These are phyloP conservation scores for Przewalskia tangutica DNA, from an alignment of 257 asterid genomes.

Conservation along the genomic window DNA sequence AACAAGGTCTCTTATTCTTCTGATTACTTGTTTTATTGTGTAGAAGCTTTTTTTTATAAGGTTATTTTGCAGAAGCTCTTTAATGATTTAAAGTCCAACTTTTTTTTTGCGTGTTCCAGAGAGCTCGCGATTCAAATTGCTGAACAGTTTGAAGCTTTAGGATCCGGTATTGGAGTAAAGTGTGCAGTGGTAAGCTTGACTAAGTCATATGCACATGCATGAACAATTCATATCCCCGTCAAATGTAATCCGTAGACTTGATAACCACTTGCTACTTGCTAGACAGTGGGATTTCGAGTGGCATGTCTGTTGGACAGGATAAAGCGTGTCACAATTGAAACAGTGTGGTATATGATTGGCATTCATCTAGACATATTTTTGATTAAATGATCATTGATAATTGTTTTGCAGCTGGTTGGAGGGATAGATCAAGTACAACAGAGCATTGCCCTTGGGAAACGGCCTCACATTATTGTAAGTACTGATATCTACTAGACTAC, in stretches of 20 bases:
- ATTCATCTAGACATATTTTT: not conserved
- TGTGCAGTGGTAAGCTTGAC: slow-evolving; percentile 49
- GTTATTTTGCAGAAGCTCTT: not conserved
- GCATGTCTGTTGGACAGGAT: not conserved
- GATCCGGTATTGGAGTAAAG: slow-evolving; percentile 62
- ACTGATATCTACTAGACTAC: slow-evolving; percentile 1
- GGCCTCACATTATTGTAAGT: slow-evolving; percentile 85
- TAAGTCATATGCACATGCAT: not conserved
- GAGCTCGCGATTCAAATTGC: slow-evolving; percentile 83
- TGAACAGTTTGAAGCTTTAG: slow-evolving; percentile 83
- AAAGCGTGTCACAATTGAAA: not conserved
- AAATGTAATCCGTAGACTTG: not conserved
- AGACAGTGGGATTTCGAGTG: not conserved
- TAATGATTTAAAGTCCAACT: not conserved
- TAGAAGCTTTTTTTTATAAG: not conserved
- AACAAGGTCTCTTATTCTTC: slow-evolving; percentile 23
- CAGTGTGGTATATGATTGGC: not conserved
- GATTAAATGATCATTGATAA: not conserved
- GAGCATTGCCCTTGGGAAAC: slow-evolving; percentile 60
- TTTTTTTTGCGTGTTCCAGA: slow-evolving; percentile 14
- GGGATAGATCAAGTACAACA: slow-evolving; percentile 67
- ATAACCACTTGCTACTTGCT: not conserved
- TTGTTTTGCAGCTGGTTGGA: slow-evolving; percentile 65
- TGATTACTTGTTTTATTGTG: not conserved
- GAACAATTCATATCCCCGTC: not conserved